Conservation (phyloP, 108 stramenopile genomes). For the Heterococcus sp. region DNA sequence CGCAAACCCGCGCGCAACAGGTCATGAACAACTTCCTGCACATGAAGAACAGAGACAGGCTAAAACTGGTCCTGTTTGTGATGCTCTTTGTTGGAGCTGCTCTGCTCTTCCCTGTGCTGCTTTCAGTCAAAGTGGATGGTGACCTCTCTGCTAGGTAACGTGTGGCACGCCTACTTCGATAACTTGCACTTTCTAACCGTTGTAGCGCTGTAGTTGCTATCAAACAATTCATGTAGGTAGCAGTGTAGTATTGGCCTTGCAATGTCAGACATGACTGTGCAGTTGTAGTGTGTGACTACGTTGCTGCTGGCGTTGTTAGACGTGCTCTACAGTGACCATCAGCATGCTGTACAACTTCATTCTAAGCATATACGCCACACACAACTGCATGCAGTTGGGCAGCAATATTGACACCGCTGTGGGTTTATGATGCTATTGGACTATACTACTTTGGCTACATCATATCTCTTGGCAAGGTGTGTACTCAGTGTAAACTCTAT, state of each 20-base stretch:
- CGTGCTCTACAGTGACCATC: too few species aligned
- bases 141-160: conserved; percentile 35
- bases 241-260: too few species aligned
- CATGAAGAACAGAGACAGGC: conserved; percentile 27
- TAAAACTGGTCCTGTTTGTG: conserved; percentile 29
- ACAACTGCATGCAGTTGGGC: conserved; percentile 37
- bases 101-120: conserved; percentile 34
- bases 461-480: conserved; percentile 36
- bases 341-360: too few species aligned
- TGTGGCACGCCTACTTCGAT: conserved; percentile 48
- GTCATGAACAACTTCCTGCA: conserved; percentile 35
- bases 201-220: too few species aligned
- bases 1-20: conserved; percentile 2
- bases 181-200: conserved; percentile 39
- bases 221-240: too few species aligned
- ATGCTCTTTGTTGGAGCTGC: conserved; percentile 28
- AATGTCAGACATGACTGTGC: too few species aligned
- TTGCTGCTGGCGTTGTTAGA: too few species aligned
- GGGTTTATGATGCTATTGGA: conserved; percentile 45
- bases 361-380: too few species aligned
- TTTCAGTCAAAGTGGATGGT: conserved; percentile 28
- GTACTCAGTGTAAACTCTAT: too few species aligned
- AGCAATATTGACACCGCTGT: conserved; percentile 52
- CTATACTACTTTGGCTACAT: conserved; percentile 44
- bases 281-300: too few species aligned